These are phyloP conservation scores for Nakazawaea ernobii DNA, from an alignment of 805 yeast genomes.

Conservation along the genomic window DNA sequence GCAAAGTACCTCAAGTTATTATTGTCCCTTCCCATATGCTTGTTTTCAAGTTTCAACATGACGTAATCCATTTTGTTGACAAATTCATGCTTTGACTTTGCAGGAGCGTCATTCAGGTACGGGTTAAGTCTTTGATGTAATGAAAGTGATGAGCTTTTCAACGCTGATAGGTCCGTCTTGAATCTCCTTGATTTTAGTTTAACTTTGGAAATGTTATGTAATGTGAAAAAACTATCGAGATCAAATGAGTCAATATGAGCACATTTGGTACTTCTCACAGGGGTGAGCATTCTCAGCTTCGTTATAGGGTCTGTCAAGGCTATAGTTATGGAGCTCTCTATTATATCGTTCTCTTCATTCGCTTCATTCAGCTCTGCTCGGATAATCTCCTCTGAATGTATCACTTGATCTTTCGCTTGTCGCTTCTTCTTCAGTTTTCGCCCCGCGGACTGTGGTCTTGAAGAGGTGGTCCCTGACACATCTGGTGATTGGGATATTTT, in stretches of 20 bases:
- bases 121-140: background rate
- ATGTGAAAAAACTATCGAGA: conserved; percentile 21
- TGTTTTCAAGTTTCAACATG: conserved; percentile 13
- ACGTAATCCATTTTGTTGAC: conserved; percentile 14
- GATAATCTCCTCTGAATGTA: too few species aligned
- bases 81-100: conserved; percentile 9
- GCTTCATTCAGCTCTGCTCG: background rate
- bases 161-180: conserved; percentile 18
- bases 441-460: too few species aligned
- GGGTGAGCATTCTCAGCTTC: conserved; percentile 22
- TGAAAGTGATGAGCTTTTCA: conserved; percentile 9
- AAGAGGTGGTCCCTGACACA: too few species aligned
- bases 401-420: too few species aligned
- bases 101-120: conserved; percentile 20
- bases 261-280: conserved; percentile 25
- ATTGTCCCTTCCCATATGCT: conserved; percentile 14
- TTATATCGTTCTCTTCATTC: conserved; percentile 23
- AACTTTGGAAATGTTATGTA: conserved; percentile 20
- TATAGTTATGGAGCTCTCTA: conserved; percentile 22
- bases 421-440: too few species aligned
- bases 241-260: conserved; percentile 32
- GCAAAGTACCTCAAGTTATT: conserved; percentile 24
- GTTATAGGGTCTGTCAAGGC: conserved; percentile 28
- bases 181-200: conserved; percentile 13
- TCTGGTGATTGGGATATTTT: too few species aligned